Percentiles rank a stretch among this genome's conserved stretches.
These are phyloP conservation scores for Acorus gramineus DNA, from an alignment of 106 monocot species.

Conservation along the genomic window DNA sequence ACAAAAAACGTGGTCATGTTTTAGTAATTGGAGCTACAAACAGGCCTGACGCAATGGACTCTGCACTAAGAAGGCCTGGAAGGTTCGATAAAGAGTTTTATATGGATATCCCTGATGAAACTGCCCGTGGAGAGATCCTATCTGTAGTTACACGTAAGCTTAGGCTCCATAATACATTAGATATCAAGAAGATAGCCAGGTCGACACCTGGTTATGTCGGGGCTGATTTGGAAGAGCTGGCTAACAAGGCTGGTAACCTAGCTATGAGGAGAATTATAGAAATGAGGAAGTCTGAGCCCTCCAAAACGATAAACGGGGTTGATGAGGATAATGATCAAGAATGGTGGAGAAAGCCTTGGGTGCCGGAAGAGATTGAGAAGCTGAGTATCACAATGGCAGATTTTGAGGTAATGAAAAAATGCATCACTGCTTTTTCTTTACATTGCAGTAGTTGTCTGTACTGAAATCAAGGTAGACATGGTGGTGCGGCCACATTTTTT, in stretches of 20 bases:
- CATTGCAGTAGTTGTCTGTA: background rate
- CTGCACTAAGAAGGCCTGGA: slow-evolving; percentile 76
- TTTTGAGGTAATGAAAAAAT: slow-evolving; percentile 56
- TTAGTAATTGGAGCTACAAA: slow-evolving; percentile 99
- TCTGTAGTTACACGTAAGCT: slow-evolving; percentile 42
- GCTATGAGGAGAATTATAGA: slow-evolving; percentile 82
- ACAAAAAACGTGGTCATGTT: slow-evolving; percentile 65
- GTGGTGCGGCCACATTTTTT: too few species aligned
- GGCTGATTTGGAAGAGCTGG: slow-evolving; percentile 78
- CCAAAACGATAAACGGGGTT: background rate
- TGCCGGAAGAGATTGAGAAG: slow-evolving; percentile 54
- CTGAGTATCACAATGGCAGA: slow-evolving; percentile 65
- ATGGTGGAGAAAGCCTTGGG: slow-evolving; percentile 73
- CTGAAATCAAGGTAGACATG: background rate
- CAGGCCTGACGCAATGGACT: slow-evolving; percentile 87
- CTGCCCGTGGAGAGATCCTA: slow-evolving; percentile 54
- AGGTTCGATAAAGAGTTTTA: slow-evolving; percentile 75
- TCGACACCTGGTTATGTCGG: slow-evolving; percentile 92
- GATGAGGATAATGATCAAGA: slow-evolving; percentile 13
- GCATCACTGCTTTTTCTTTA: slow-evolving; percentile 1
- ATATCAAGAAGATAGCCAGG: slow-evolving; percentile 71
- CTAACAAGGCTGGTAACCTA: slow-evolving; percentile 73
- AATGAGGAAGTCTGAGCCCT: slow-evolving; percentile 41
- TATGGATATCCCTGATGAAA: slow-evolving; percentile 86
- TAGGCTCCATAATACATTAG: slow-evolving; percentile 54